These are phyloP conservation scores for Lentithecium fluviatile DNA, from an alignment of 495 filamentous ascomycete genomes.

Conservation along the genomic window DNA sequence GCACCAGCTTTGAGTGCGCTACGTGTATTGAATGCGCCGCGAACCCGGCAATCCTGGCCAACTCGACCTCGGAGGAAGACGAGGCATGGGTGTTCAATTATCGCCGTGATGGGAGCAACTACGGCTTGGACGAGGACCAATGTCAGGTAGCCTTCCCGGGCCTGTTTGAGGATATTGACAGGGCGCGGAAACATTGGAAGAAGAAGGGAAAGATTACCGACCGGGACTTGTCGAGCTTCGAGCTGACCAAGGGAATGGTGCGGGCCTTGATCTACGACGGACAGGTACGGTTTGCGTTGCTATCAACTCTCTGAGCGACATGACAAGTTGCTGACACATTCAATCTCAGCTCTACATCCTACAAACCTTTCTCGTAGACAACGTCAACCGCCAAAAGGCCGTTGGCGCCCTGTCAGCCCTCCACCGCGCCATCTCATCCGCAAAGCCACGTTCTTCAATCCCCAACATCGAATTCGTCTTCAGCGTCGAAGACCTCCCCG, in stretches of 20 bases:
- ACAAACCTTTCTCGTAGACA: constrained; percentile 27
- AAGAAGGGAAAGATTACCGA: constrained; percentile 40
- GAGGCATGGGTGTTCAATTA: constrained; percentile 43
- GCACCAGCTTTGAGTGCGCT: constrained; percentile 27
- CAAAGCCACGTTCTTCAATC: constrained; percentile 45
- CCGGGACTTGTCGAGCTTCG: constrained; percentile 15
- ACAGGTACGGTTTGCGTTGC: constrained; percentile 26
- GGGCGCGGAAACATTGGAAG: constrained; percentile 30
- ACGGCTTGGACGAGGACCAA: constrained; percentile 31
- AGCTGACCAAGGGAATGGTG: constrained; percentile 32
- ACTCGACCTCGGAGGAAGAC: constrained; percentile 47
- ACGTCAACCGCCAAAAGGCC: constrained; percentile 49
- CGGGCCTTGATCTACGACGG: constrained; percentile 37
- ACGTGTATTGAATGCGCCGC: constrained; percentile 32
- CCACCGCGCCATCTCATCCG: constrained; percentile 53
- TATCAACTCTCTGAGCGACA: not conserved
- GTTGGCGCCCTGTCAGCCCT: constrained; percentile 42
- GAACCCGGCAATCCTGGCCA: constrained; percentile 29
- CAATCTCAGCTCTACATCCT: constrained; percentile 38
- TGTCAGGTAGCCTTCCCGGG: constrained; percentile 37
- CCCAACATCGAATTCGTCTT: constrained; percentile 66
- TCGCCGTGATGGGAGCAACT: constrained; percentile 32
- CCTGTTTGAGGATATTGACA: constrained; percentile 36
- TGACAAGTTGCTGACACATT: constrained; percentile 4
- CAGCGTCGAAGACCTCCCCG: constrained; percentile 53